These are phyloP conservation scores for Dothidotthia symphoricarpi DNA, from an alignment of 2,329 filamentous ascomycete species.

Conservation along the genomic window DNA sequence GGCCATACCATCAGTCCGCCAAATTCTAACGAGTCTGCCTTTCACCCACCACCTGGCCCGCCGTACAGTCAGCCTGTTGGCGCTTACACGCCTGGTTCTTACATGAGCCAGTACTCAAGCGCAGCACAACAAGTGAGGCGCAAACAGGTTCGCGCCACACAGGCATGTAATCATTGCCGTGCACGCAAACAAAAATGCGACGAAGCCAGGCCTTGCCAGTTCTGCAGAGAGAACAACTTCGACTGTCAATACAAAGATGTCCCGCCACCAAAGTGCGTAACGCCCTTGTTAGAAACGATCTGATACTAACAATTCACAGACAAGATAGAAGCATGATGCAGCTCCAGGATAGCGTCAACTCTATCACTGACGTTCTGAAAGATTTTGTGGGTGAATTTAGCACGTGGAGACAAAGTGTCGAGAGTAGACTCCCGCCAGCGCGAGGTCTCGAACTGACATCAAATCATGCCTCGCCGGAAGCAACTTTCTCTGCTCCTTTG, in stretches of 20 bases:
- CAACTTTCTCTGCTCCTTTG: slow-evolving; percentile 21
- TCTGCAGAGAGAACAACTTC: slow-evolving; percentile 81
- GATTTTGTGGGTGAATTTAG: slow-evolving; percentile 34
- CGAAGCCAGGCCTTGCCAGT: slow-evolving; percentile 45
- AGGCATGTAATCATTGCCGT: slow-evolving; percentile 65
- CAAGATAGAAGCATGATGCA: slow-evolving; percentile 54
- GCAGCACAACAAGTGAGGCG: slow-evolving; percentile 26
- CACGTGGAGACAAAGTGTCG: slow-evolving; percentile 35
- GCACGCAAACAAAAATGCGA: slow-evolving; percentile 45
- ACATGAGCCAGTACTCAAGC: slow-evolving; percentile 31
- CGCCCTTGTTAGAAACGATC: background rate
- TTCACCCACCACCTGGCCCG: slow-evolving; percentile 30
- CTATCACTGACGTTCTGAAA: slow-evolving; percentile 32
- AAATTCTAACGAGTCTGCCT: slow-evolving; percentile 31
- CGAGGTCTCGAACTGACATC: slow-evolving; percentile 17
- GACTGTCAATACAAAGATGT: slow-evolving; percentile 89
- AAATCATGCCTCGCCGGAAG: slow-evolving; percentile 33
- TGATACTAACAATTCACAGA: slow-evolving; percentile 25
- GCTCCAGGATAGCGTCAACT: slow-evolving; percentile 47
- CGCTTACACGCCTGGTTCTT: slow-evolving; percentile 27
- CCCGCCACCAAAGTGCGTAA: slow-evolving; percentile 78
- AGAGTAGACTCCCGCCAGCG: slow-evolving; percentile 25
- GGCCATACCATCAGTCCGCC: slow-evolving; percentile 31
- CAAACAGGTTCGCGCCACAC: slow-evolving; percentile 41
- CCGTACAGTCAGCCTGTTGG: slow-evolving; percentile 32